phyloP scores from a whole-genome alignment of 2,329 filamentous ascomycete genomes.

The Fusarium brachygibbosum region DNA sequence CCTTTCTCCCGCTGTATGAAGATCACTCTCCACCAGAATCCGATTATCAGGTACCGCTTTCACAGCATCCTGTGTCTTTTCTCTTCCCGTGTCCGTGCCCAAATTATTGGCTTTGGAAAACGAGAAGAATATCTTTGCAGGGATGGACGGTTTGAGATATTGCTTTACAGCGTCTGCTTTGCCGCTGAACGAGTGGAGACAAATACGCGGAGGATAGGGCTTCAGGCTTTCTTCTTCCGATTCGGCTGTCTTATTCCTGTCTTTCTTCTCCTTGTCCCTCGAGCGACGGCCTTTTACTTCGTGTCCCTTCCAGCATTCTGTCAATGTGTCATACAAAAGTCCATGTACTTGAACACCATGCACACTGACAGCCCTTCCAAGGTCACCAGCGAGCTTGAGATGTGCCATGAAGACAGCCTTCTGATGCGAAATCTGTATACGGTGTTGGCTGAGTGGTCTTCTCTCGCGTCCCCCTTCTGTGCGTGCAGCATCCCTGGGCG shows the following conservation, averaged over 20 bases:
- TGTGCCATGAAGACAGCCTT: slow-evolving; percentile 73
- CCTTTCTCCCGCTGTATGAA: slow-evolving; percentile 80
- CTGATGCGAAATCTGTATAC: slow-evolving; percentile 76
- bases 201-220: slow-evolving; percentile 84
- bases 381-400: slow-evolving; percentile 74
- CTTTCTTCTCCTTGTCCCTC: slow-evolving; percentile 44
- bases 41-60: slow-evolving; percentile 79
- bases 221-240: slow-evolving; percentile 44
- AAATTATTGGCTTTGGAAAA: slow-evolving; percentile 88
- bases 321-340: slow-evolving; percentile 71
- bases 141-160: slow-evolving; percentile 79
- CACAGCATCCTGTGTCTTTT: slow-evolving; percentile 72
- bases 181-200: slow-evolving; percentile 90
- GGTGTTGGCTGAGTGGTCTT: slow-evolving; percentile 73
- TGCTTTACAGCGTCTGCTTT: slow-evolving; percentile 79
- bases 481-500: slow-evolving; percentile 51
- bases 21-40: slow-evolving; percentile 86
- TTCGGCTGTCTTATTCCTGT: slow-evolving; percentile 32
- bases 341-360: slow-evolving; percentile 82
- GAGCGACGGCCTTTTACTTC: slow-evolving; percentile 69
- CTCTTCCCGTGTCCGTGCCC: slow-evolving; percentile 61
- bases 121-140: slow-evolving; percentile 83
- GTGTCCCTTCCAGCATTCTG: slow-evolving; percentile 73
- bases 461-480: slow-evolving; percentile 78
- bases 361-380: slow-evolving; percentile 72